Base-by-base conservation (phyloP, 2,329 filamentous ascomycete species). In the Taxawa tesnikishii region DNA sequence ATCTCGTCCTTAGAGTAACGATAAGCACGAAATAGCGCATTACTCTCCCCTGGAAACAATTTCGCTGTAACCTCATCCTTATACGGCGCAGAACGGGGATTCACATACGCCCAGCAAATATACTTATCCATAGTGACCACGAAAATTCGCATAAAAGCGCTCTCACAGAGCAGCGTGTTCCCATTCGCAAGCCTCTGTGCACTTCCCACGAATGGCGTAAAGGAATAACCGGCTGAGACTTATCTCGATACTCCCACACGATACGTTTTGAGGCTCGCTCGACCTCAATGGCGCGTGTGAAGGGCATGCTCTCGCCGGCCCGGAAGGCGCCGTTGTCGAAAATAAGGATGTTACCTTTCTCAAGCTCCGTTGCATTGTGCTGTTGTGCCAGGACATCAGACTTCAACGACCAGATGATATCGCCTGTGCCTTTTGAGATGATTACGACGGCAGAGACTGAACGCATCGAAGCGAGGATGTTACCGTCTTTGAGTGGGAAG, bases 171-270 rank as follows among this genome's bases (percentile, higher is more conserved):
- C 31, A 65, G 32, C 0, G 59, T 59, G 38, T 65, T 64, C 6
- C 59, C 59, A 31, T 57, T 59, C 7, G 23, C 26, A 11, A 64
- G 38, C 10, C 55, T 44, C 41, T 65, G 60, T 6, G 60, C 61
- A 29, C 55, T 55, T 13, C 62, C 62, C 61, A 65, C 64, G 32
- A 65, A 65, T 1, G 60, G 60, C 1, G 56, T 62, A 44, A 63
- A 65, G 41, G 63, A 60, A 5, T 26, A 26, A 48, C 51, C 31
- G 59, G 44, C 5, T 53, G 52, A 25, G 53, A 49, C 2, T 49
- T 43, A 34, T 65, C 62, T 6, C 47, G 48, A 29, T 64, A 63
- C 32, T 64, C 51, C 62, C 62, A 65, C 3, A 56, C 45, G 13
- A 64, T 54, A 26, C 57, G 30, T 30, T 62, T 62, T 11, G 51